These are phyloP conservation scores for Glarea lozoyensis DNA, from an alignment of 495 filamentous ascomycete genomes.

Conservation along the genomic window DNA sequence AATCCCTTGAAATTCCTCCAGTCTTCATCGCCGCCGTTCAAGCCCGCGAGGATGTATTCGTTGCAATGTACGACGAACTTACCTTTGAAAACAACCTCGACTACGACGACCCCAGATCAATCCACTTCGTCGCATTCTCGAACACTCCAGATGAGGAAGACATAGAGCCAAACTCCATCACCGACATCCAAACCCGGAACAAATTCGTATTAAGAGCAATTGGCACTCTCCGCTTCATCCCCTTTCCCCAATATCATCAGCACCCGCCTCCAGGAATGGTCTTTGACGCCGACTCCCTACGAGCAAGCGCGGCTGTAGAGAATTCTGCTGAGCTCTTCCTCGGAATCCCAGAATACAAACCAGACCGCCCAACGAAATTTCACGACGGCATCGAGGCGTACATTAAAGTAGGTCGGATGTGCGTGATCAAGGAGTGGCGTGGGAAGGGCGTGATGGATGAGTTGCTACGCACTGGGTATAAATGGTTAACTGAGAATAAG, in stretches of 20 bases:
- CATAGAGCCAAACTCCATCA: neutral
- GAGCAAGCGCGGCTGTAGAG: neutral
- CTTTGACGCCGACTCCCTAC: conserved; percentile 12
- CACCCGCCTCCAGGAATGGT: conserved; percentile 28
- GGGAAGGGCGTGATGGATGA: conserved; percentile 48
- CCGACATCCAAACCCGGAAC: conserved; percentile 10
- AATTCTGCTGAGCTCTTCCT: conserved; percentile 4
- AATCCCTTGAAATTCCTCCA: conserved; percentile 38
- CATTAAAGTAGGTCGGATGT: conserved; percentile 66
- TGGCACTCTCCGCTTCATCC: conserved; percentile 67
- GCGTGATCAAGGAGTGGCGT: conserved; percentile 52
- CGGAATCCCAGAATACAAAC: conserved; percentile 15
- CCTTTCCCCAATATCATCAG: conserved; percentile 56
- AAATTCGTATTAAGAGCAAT: conserved; percentile 38
- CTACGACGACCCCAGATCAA: conserved; percentile 62
- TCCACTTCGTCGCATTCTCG: conserved; percentile 67
- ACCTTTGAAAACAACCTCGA: conserved; percentile 64
- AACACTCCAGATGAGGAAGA: neutral
- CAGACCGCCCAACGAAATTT: conserved; percentile 28
- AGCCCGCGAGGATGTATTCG: conserved; percentile 68
- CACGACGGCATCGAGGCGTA: conserved; percentile 57
- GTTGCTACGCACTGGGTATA: conserved; percentile 51
- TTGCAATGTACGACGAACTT: conserved; percentile 56
- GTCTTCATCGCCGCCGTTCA: conserved; percentile 64
- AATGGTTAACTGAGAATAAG: conserved; percentile 30